These are phyloP conservation scores for Argentina anserina DNA, from an alignment of 306 rosid species.

Conservation along the genomic window DNA sequence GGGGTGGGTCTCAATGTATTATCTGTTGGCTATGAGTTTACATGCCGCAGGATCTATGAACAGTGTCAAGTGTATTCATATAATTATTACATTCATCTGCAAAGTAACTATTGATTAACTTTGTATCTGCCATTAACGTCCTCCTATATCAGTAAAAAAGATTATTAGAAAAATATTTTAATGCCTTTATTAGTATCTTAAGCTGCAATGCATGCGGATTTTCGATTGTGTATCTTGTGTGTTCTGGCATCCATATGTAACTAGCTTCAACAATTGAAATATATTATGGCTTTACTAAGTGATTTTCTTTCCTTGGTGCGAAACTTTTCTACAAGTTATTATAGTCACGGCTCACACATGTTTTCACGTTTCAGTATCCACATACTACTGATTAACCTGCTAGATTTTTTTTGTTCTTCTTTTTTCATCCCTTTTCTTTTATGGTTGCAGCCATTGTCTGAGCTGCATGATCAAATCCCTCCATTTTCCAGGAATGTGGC, in stretches of 20 bases:
- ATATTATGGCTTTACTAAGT: background rate
- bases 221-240: background rate
- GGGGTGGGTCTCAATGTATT: background rate
- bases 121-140: background rate
- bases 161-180: background rate
- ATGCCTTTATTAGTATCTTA: background rate
- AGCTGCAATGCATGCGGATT: background rate
- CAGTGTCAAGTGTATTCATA: background rate
- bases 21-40: constrained; percentile 2
- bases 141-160: background rate
- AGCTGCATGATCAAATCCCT: constrained; percentile 87
- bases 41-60: background rate
- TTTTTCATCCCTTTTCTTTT: constrained; percentile 12
- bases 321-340: background rate
- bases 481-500: constrained; percentile 81
- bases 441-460: constrained; percentile 79
- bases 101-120: background rate
- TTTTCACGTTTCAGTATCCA: background rate
- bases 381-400: background rate
- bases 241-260: background rate
- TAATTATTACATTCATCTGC: background rate
- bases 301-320: background rate
- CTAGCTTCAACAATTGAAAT: background rate
- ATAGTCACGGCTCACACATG: background rate
- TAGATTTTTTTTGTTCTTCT: constrained; percentile 16